Evolutionary conservation across 1,284 basidiomycete genomes (phyloP).

Genomic region (Trametes polyzona): DNA sequence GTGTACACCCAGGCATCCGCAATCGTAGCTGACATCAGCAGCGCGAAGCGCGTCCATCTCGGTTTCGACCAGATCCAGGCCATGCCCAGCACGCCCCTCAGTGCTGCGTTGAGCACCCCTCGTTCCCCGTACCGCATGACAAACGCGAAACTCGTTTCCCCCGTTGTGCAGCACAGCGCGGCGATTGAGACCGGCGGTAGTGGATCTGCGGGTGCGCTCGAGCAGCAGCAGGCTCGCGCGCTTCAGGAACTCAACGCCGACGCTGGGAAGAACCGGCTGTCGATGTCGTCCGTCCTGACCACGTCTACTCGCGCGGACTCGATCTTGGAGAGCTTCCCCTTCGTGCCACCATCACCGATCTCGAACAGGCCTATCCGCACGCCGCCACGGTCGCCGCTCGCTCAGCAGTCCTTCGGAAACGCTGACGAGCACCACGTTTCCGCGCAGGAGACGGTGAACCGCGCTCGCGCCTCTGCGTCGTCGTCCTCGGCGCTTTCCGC

Average conservation of each 20-base stretch:
- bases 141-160: constrained; percentile 60
- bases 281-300: constrained; percentile 64
- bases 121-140: constrained; percentile 60
- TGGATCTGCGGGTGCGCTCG: constrained; percentile 41
- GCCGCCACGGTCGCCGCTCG: constrained; percentile 71
- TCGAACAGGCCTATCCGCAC: constrained; percentile 74
- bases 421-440: constrained; percentile 20
- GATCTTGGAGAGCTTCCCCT: constrained; percentile 82
- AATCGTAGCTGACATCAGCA: constrained; percentile 61
- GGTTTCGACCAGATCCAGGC: constrained; percentile 43
- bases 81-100: constrained; percentile 33
- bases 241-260: constrained; percentile 54
- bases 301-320: constrained; percentile 77
- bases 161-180: constrained; percentile 33
- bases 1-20: constrained; percentile 65
- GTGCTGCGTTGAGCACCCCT: constrained; percentile 39
- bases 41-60: constrained; percentile 66
- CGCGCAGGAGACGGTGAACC: constrained; percentile 37
- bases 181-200: constrained; percentile 31
- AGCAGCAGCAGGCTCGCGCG: constrained; percentile 66
- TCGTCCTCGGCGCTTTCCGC: constrained; percentile 14
- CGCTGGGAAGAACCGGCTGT: constrained; percentile 50
- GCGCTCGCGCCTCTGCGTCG: constrained; percentile 20
- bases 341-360: constrained; percentile 83
- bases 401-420: constrained; percentile 53